Evolutionary conservation across 2,329 filamentous ascomycete species (phyloP).

Genomic region (Gyromitra esculenta): DNA sequence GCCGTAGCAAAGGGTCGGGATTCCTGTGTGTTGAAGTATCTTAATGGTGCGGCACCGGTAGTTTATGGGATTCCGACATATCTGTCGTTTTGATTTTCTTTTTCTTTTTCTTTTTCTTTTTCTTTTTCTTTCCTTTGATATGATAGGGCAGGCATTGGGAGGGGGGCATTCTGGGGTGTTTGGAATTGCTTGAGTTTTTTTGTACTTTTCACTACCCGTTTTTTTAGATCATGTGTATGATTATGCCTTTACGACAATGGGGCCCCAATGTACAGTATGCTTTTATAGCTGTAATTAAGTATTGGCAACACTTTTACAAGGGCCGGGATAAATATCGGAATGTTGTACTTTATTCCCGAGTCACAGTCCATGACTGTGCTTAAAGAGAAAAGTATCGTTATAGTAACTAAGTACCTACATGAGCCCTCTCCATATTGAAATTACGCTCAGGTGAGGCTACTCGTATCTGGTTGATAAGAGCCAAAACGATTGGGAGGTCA

Average conservation of each 20-base stretch:
- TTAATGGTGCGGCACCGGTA: conserved; percentile 92
- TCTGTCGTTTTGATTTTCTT: conserved; percentile 61
- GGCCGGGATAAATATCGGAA: background rate
- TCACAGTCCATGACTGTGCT: conserved; percentile 9
- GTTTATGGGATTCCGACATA: conserved; percentile 96
- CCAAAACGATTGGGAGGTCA: too few species aligned
- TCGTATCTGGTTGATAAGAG: too few species aligned
- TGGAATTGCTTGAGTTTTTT: conserved; percentile 26
- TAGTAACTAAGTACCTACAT: background rate
- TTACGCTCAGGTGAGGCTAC: background rate
- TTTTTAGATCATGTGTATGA: conserved; percentile 27
- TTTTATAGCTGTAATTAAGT: conserved; percentile 8
- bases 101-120: conserved; percentile 16
- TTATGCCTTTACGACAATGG: conserved; percentile 19
- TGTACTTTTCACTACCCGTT: conserved; percentile 11
- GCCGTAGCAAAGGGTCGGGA: conserved; percentile 79
- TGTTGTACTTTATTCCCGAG: conserved; percentile 2
- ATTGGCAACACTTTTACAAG: background rate
- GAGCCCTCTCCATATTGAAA: background rate
- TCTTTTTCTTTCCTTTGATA: conserved; percentile 20
- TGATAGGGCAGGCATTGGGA: conserved; percentile 23
- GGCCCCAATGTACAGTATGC: background rate
- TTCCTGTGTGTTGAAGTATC: conserved; percentile 85
- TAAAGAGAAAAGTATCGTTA: background rate
- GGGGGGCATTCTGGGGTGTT: conserved; percentile 30